Base-by-base conservation (phyloP, 2,329 filamentous ascomycete genomes). In the Penicillium sp. region DNA sequence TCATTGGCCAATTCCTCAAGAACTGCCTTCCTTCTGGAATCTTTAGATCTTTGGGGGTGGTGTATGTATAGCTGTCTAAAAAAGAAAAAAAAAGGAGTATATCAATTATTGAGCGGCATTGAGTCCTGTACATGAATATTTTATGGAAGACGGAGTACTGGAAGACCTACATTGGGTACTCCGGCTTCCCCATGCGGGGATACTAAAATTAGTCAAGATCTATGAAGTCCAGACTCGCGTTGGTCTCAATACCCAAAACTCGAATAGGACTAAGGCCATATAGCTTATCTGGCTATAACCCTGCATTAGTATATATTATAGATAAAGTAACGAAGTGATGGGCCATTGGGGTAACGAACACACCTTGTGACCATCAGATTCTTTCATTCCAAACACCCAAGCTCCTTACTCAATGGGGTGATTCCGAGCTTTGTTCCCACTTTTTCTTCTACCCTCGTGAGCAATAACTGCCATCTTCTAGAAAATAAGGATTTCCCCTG, bases 331-430 rank as follows among this genome's bases (percentile, higher is more conserved):
- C 5, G 5, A 23, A 23, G 23, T 23, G n/a, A n/a, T n/a, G 5
- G 23, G 23, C 3, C 23, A 23, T 23, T 23, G 23, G 23, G 23
- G 23, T 18, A 19, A 47, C 32, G 27, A 6, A 45, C 27, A 16
- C 7, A 32, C 39, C 52, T 34, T 34, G 52, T 55, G 52, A 55
- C 47, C 47, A 30, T 16, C 51, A 44, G 39, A 51, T 14, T 46
- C 47, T 55, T 51, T 32, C 39, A 49, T 50, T 44, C 51, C 32
- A 35, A 35, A 13, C 32, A 14, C n/a, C 34, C 26, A 40, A 49
- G 51, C 52, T 55, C 47, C 52, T 55, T 55, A 46, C 52, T 51
- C 35, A 55, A 55, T 46, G 11, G 27, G 52, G 52, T 36, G 36
- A 51, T 51, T 50, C 52, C 52, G 52, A 51, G 29, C 35, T 32